Evolutionary conservation across 805 yeast genomes (phyloP), one percentile per base, ranked within the genome.

Genomic region (Candida maesae): DNA sequence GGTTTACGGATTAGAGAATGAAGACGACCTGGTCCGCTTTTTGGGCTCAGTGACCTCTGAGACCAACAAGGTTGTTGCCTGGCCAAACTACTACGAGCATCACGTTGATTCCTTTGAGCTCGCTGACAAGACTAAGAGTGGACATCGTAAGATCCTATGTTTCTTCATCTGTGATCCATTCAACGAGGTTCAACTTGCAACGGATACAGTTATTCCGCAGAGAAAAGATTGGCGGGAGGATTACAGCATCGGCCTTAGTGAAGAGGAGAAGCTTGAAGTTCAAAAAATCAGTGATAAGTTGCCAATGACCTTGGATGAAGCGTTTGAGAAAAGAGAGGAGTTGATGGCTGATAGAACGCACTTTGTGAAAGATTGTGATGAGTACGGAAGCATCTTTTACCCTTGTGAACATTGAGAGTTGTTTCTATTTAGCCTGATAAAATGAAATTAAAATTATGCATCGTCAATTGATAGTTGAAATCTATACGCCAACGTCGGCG

Each of bases 91-190:
- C 19, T 40, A 28, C 15, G 39, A 40, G 23, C 44, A 40, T 20
- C 44, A 40, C 34, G 44, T 40, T 19, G 44, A 40, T 7, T 35
- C 36, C 6, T 40, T 41, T 28, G 44, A 41, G 25, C 15, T 41
- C n/a, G 12, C 8, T 15, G 44, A 41, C 16, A 36, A 36, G 35
- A 17, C 41, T 14, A 33, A 33, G 19, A 9, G n/a, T 6, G 45
- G 45, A 2, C 41, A 41, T n/a, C 30, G 43, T 12, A 39, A 39
- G 32, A 39, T 39, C 32, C 17, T 39, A 27, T 39, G 43, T 25
- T 39, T 39, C 43, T 39, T 39, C 38, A 14, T 39, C 6, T 39
- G 43, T 27, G 43, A 39, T 24, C 43, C 43, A 9, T 39, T 34
- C 38, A 39, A 39, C 21, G 38, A 39, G 21, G 12, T n/a, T 3